Evolutionary conservation across 129 eudicot genomes (phyloP).

Genomic region (Helianthus tuberosus): DNA sequence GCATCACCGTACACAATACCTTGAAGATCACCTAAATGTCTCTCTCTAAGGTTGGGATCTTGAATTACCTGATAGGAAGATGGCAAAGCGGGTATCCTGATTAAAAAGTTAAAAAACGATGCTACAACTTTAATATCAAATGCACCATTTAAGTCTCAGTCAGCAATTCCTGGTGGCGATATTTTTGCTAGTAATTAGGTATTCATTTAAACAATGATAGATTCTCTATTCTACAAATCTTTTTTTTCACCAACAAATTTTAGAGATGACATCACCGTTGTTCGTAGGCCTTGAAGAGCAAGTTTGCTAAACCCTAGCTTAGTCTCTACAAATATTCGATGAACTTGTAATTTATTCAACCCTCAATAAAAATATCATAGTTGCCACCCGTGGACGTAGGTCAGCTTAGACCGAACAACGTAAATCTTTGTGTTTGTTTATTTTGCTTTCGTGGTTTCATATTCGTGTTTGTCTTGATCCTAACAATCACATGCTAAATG

Average conservation of each 20-base stretch:
- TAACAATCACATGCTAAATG: background rate
- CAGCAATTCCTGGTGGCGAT: background rate
- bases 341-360: too few species aligned
- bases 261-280: background rate
- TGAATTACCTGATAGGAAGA: constrained; percentile 57
- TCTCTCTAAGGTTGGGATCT: constrained; percentile 76
- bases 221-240: background rate
- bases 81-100: constrained; percentile 4
- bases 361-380: too few species aligned
- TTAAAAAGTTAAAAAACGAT: background rate
- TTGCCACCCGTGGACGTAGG: too few species aligned
- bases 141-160: constrained; percentile 3
- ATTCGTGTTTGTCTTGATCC: too few species aligned
- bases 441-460: too few species aligned
- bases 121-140: constrained; percentile 13
- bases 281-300: too few species aligned
- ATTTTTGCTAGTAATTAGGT: background rate
- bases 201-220: too few species aligned
- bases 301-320: too few species aligned
- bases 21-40: constrained; percentile 92
- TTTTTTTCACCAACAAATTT: constrained; percentile 4
- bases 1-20: constrained; percentile 61
- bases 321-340: too few species aligned
- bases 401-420: too few species aligned
- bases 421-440: too few species aligned